A percentile compares a stretch with the other conserved stretches of the same genome.
These are phyloP conservation scores for Saccharum spontaneum DNA, from an alignment of 176 grass and related monocot species.

Conservation along the genomic window DNA sequence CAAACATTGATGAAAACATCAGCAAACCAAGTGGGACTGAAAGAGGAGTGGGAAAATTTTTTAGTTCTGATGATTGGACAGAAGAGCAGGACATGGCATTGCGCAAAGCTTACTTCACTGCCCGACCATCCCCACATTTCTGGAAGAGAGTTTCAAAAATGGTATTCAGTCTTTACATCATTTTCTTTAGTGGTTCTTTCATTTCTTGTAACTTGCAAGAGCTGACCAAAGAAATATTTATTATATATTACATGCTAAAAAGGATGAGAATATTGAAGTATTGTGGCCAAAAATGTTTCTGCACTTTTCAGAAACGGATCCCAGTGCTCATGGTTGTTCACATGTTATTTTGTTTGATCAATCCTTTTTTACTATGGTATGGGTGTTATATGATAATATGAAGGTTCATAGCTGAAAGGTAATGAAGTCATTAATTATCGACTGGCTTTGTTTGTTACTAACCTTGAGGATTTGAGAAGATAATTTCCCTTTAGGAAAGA, in stretches of 20 bases:
- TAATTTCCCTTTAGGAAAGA: not conserved
- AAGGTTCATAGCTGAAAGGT: not conserved
- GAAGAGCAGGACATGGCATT: constrained; percentile 70
- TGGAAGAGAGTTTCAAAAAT: constrained; percentile 96
- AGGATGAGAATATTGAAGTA: not conserved
- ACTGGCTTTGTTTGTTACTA: not conserved
- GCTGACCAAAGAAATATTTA: constrained; percentile 9
- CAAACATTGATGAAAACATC: constrained; percentile 14
- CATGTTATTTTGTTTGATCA: not conserved
- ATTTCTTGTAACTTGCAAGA: not conserved
- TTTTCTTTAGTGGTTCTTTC: constrained; percentile 11
- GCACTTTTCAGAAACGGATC: not conserved
- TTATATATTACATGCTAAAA: not conserved
- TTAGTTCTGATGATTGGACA: constrained; percentile 60
- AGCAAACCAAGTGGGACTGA: constrained; percentile 36
- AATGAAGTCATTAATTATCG: not conserved
- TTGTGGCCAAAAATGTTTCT: not conserved
- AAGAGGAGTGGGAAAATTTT: constrained; percentile 27
- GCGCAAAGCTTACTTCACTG: constrained; percentile 62
- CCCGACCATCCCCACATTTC: constrained; percentile 86
- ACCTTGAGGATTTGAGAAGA: not conserved
- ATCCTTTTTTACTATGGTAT: not conserved
- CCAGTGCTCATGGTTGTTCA: not conserved
- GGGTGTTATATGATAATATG: not conserved
- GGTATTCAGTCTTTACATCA: constrained; percentile 47